Evolutionary conservation across 176 grass and related monocot species (phyloP), one percentile per base, ranked within the genome.

Genomic region (Zoysia pacifica): DNA sequence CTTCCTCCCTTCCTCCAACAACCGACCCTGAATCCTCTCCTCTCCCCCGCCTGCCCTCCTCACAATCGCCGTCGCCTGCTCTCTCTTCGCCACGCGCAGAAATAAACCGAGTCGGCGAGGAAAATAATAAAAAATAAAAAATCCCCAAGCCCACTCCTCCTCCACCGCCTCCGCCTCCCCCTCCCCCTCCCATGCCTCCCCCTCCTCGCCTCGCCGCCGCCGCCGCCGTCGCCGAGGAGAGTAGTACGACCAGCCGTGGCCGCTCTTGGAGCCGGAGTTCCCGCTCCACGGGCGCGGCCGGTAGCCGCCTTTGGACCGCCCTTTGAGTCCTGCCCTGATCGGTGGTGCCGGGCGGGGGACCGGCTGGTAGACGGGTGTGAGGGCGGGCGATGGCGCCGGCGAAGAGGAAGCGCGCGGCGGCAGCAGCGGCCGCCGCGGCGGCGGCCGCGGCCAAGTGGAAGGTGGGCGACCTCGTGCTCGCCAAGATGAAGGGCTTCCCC

Each of bases 401-500:
- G 12, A 86, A 88, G 86, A 90, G 82, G 86, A 92, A 88, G 85
- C 86, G 93, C 42, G 77, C 76, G 43, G 75, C 83, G 36, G 71
- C 88, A 1, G 71, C 86, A 0, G 85, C 86, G 28, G 89, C 86
- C 0, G 91, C 90, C 0, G 86, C 90, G 0, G 87, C 91, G 1
- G 89, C 79, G 0, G 87, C 94, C 4, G 87, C 88, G 67, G 87
- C 85, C 62, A 86, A 89, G 88, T 98, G 95, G 96, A 98, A 94
- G 86, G 90, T 93, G 55, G 96, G 96, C 70, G 96, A 98, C 89
- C 96, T 98, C 56, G 96, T 98, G 82, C 96, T 94, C 72, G 96
- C 96, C 78, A 98, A 98, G 90, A 94, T 98, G 90, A 98, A 94
- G 86, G 96, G 92, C 54, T 98, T 98, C 78, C 92, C 92, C 1